Conservation (phyloP, 805 yeast genomes). For the Hanseniaspora jakobsenii region DNA sequence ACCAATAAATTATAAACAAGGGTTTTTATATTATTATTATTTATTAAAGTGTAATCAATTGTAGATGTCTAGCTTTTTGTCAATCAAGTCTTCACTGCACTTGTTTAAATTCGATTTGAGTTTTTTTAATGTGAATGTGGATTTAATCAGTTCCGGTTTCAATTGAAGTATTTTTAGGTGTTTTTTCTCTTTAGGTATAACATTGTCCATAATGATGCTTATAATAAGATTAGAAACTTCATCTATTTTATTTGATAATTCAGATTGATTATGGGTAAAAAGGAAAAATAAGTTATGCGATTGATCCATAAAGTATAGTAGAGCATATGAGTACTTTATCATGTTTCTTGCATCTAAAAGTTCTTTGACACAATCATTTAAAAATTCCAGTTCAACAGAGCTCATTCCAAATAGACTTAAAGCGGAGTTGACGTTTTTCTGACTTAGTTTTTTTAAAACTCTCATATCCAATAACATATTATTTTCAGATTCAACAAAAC, state of each 20-base stretch:
- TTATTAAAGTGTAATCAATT: neutral
- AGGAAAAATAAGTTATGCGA: constrained; percentile 44
- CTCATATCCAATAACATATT: constrained; percentile 62
- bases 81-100: constrained; percentile 6
- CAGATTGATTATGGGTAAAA: constrained; percentile 60
- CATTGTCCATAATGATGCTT: constrained; percentile 29
- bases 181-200: constrained; percentile 29
- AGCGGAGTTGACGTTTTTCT: constrained; percentile 47
- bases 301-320: constrained; percentile 52
- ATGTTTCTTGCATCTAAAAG: constrained; percentile 60
- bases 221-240: constrained; percentile 50
- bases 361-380: constrained; percentile 57
- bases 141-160: constrained; percentile 5
- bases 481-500: constrained; percentile 63
- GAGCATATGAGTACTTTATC: constrained; percentile 82
- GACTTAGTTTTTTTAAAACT: constrained; percentile 46
- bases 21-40: neutral
- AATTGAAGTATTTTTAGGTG: constrained; percentile 4
- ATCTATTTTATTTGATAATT: constrained; percentile 55
- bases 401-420: constrained; percentile 57
- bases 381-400: constrained; percentile 81
- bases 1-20: too few relatives aligned
- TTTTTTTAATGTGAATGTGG: constrained; percentile 5
- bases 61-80: constrained; percentile 6
- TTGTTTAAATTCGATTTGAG: neutral